Evolutionary conservation across 768 basidiomycete genomes (phyloP).

Genomic region (Suillus fuscotomentosus): DNA sequence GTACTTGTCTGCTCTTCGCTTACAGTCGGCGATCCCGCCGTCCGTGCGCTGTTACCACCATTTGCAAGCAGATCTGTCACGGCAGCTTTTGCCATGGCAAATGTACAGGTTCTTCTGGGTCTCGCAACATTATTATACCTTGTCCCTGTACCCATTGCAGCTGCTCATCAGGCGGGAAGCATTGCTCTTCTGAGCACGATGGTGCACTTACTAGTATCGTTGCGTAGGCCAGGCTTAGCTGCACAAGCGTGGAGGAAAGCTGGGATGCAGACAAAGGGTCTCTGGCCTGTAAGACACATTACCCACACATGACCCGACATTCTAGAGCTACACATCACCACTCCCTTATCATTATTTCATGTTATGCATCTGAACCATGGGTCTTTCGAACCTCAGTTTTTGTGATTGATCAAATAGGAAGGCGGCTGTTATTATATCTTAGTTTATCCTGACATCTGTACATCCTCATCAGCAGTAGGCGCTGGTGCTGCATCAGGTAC

Average conservation of each 20-base stretch:
- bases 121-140: slow-evolving; percentile 86
- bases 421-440: slow-evolving; percentile 15
- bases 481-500: slow-evolving; percentile 19
- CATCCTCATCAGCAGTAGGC: slow-evolving; percentile 61
- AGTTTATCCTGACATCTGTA: slow-evolving; percentile 76
- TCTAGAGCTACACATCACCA: slow-evolving; percentile 16
- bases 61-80: slow-evolving; percentile 49
- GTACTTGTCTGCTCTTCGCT: slow-evolving; percentile 61
- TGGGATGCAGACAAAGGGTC: slow-evolving; percentile 17
- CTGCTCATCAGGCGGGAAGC: slow-evolving; percentile 94
- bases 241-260: slow-evolving; percentile 60
- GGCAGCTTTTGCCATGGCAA: slow-evolving; percentile 75
- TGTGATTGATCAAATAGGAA: slow-evolving; percentile 7
- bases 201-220: slow-evolving; percentile 68
- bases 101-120: slow-evolving; percentile 77
- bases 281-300: slow-evolving; percentile 3
- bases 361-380: not conserved
- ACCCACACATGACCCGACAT: slow-evolving; percentile 11
- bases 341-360: slow-evolving; percentile 21
- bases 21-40: slow-evolving; percentile 51
- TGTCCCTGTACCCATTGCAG: slow-evolving; percentile 90
- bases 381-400: not conserved
- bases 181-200: slow-evolving; percentile 83
- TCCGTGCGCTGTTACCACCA: slow-evolving; percentile 56
- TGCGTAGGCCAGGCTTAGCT: slow-evolving; percentile 67